A percentile compares a stretch with the other conserved stretches of the same genome.
These are phyloP conservation scores for Wallacemonas sp. DNA, from an alignment of 208 protist genomes.

Conservation along the genomic window DNA sequence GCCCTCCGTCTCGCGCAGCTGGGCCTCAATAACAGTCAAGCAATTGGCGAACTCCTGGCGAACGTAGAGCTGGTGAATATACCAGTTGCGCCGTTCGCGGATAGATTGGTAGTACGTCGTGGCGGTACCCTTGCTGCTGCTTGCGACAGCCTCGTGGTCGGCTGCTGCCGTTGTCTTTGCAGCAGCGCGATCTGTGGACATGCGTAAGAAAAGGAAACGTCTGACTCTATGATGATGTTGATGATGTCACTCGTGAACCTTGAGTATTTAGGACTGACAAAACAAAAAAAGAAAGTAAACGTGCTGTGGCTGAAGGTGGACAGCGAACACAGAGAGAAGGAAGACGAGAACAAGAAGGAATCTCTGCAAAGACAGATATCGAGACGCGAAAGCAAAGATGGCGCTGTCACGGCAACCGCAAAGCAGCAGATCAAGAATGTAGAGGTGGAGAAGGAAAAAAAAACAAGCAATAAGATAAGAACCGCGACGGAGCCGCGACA, in stretches of 20 bases:
- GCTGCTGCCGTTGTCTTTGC: too few relatives aligned
- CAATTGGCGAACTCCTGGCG: conserved; percentile 90
- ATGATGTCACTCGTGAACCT: too few relatives aligned
- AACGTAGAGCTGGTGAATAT: conserved; percentile 94
- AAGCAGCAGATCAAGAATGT: neutral
- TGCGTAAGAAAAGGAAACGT: too few relatives aligned
- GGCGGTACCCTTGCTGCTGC: neutral
- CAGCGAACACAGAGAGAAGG: neutral
- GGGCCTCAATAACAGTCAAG: conserved; percentile 85
- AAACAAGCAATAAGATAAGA: too few relatives aligned
- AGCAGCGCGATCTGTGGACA: too few relatives aligned
- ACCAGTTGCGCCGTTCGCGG: conserved; percentile 91
- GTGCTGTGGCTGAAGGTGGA: too few relatives aligned
- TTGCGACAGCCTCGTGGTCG: neutral
- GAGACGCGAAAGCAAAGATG: neutral
- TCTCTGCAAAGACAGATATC: too few relatives aligned
- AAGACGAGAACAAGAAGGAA: neutral
- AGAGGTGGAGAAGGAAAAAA: neutral
- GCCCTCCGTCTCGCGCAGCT: conserved; percentile 77
- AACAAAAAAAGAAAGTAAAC: neutral
- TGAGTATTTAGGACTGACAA: too few relatives aligned
- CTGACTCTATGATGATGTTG: too few relatives aligned
- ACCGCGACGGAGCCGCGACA: too few relatives aligned
- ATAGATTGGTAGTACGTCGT: conserved; percentile 33
- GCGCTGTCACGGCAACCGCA: neutral